Evolutionary conservation across 2,329 filamentous ascomycete species (phyloP), one percentile per base, ranked within the genome.

Genomic region (Fusarium sp.): DNA sequence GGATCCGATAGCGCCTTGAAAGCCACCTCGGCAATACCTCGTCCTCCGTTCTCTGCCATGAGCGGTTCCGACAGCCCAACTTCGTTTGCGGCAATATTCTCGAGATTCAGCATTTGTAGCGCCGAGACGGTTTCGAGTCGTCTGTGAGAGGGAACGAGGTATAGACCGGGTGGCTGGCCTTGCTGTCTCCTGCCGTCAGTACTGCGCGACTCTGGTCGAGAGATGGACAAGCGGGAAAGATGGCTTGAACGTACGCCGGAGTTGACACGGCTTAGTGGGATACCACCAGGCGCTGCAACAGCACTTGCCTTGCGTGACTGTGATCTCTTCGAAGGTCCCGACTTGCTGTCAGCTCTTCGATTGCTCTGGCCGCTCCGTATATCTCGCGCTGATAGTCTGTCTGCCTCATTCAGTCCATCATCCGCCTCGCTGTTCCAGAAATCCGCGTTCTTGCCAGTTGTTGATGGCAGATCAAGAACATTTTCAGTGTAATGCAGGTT

Each of bases 401-500:
- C 88, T 16, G 81, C 84, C 22, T 83, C 85, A 45, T 87, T 84
- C 24, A 84, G 76, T 5, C 87, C 85, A 57, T 94, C 92, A 29
- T 92, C 92, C 16, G 92, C 92, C 79, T 95, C 93, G 78, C 92
- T 95, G 77, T 94, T 94, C 92, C 92, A 94, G 67, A 89, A 90
- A 73, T 90, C 88, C 35, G 87, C 85, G 56, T 83, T 83, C 68
- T 85, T 86, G 8, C 82, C 76, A 18, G 79, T 71, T 3, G 81
- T 75, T 13, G 86, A 72, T 20, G 88, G 87, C 24, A 89, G 82
- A 67, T 95, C 94, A 16, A 98, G 88, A 2, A 98, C 96, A 75
- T 97, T 98, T 82, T 98, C 97, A 0, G 93, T 93, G 75, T 95
- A 93, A 82, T 98, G 95, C 35, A 97, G 85, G 78, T 98, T 98